Evolutionary conservation across 495 filamentous ascomycete genomes (phyloP), one percentile per base, ranked within the genome.

Genomic region (Aspergillus conjunctus): DNA sequence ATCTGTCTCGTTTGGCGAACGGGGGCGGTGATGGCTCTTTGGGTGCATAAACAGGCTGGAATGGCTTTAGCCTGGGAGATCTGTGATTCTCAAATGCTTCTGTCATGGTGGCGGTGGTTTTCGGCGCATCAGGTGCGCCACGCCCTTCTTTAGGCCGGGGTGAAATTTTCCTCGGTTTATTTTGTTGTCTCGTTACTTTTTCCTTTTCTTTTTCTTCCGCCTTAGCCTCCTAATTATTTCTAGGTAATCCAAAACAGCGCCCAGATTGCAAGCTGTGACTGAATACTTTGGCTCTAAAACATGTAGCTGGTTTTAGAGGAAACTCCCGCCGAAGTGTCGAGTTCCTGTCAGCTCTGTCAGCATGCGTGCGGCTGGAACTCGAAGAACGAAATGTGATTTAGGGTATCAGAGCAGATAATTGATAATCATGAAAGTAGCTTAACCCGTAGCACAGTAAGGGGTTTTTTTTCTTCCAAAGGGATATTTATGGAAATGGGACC

Each of bases 71-170:
- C 32, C 63, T 66, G 37, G 76, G 76, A 17, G 73, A 75, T 60
- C 81, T 77, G 61, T 81, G 75, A 60, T 73, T 69, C 66, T 81
- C 78, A 69, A 79, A 80, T 60, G 68, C 71, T 54, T 74, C 71
- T 54, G 64, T 73, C 73, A 80, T 80, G 65, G 67, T 71, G 69
- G 66, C 72, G 66, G 63, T 34, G 59, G 62, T 65, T 66, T 69
- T 56, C 60, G 62, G 64, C 70, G 75, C 70, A 77, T 76, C 56
- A 70, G 71, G 67, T 65, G 71, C 71, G 64, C 61, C 60, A 58
- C 56, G 46, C 59, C 62, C 45, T 51, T 20, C 44, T 55, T 45
- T 30, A 20, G 26, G 37, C 48, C 34, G 14, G 50, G 32, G 14
- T 1, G 58, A 14, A 17, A 11, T 55, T 52, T 18, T 59, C 22